Evolutionary conservation across 192 early-diverging fungal genomes (phyloP), one percentile per base, ranked within the genome.

Genomic region (Oehlia diaphana): DNA sequence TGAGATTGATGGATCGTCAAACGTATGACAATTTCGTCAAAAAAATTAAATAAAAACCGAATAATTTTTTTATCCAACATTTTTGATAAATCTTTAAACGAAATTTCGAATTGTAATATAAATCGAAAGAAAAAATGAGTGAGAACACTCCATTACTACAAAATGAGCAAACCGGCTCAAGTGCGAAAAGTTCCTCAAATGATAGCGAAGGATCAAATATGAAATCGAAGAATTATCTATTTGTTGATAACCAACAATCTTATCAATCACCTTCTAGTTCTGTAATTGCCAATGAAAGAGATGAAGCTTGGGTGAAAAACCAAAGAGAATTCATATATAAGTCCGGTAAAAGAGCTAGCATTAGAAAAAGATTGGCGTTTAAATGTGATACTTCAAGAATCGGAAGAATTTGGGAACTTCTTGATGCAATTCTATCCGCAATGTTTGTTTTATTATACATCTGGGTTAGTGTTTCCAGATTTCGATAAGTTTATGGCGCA

Each of bases 371-470:
- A 14, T 8, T 74, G 2, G 72, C 72, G 6, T 74, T 33, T 35
- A 0, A 33, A 37, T 74, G 49, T 33, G 72, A 74, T 28, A 74
- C 72, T 16, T 28, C 33, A 28, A 50, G 12, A 31, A 61, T 19
- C 19, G 90, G 90, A 10, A 77, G 90, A 26, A 76, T 81, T 31
- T 91, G 91, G 91, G 90, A 92, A 83, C 84, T 88, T 70, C 67
- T 91, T 19, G 91, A 92, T 66, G 86, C 86, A 1, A 47, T 83
- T 21, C 49, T 91, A 31, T 88, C 90, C 64, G 63, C 83, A 2
- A 80, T 80, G 2, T 87, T 92, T 62, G 86, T 83, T 3, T 73
- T 71, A 0, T 72, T 87, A 63, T 89, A 91, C 77, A 84, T 92
- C 69, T 79, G 71, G 61, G 71, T 86, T 63, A 67, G 82, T 49